Evolutionary conservation across 2,329 filamentous ascomycete genomes (phyloP).

Genomic region (Fusarium coicis): DNA sequence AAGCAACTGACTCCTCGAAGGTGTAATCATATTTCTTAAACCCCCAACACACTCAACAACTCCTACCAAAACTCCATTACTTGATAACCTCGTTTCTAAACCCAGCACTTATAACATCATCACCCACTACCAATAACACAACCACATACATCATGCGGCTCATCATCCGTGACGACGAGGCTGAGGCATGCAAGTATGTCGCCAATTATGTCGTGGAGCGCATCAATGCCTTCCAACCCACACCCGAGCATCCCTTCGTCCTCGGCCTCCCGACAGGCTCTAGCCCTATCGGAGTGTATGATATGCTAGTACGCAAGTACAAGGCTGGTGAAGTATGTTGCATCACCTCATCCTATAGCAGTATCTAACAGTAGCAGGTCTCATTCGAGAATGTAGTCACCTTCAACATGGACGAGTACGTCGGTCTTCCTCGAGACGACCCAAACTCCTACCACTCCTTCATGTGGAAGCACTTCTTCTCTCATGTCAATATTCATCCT

Average conservation of each 20-base stretch:
- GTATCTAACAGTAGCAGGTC: slow-evolving; percentile 59
- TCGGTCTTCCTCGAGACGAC: slow-evolving; percentile 83
- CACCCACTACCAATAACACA: slow-evolving; percentile 32
- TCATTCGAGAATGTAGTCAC: slow-evolving; percentile 91
- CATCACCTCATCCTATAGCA: slow-evolving; percentile 12
- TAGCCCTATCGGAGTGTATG: slow-evolving; percentile 82
- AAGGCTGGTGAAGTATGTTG: slow-evolving; percentile 68
- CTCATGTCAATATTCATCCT: slow-evolving; percentile 82
- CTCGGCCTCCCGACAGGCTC: slow-evolving; percentile 86
- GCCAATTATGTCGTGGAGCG: slow-evolving; percentile 85
- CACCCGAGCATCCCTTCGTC: slow-evolving; percentile 78
- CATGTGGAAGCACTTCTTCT: slow-evolving; percentile 95
- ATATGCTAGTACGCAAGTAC: slow-evolving; percentile 76
- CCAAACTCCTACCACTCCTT: slow-evolving; percentile 90
- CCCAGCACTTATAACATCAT: slow-evolving; percentile 11
- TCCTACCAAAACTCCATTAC: neutral
- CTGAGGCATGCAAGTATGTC: slow-evolving; percentile 77
- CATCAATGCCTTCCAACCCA: slow-evolving; percentile 81
- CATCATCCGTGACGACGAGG: slow-evolving; percentile 80
- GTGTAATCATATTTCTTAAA: slow-evolving; percentile 1
- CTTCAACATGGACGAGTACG: slow-evolving; percentile 96
- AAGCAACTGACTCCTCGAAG: slow-evolving; percentile 28
- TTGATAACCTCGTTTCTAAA: neutral
- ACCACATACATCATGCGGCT: slow-evolving; percentile 73
- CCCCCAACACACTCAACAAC: neutral